These are phyloP conservation scores for Picochlorum sp. DNA, from an alignment of 139 green algal species.

Conservation along the genomic window DNA sequence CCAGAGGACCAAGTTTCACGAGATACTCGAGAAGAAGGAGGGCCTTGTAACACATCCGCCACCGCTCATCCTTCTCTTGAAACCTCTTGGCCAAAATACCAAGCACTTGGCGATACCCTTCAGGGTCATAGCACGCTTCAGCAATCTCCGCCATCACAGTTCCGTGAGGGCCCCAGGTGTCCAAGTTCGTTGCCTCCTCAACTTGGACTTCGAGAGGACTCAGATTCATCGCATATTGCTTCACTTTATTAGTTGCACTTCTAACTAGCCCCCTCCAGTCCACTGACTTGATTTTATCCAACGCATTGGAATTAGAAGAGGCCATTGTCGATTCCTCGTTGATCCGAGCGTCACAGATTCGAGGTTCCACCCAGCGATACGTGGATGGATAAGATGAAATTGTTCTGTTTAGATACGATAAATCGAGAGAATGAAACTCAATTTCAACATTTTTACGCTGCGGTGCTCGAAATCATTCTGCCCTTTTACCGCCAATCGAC, in stretches of 20 bases:
- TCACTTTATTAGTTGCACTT: slow-evolving; percentile 36
- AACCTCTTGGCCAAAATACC: slow-evolving; percentile 59
- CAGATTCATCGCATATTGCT: slow-evolving; percentile 56
- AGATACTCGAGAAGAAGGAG: slow-evolving; percentile 83
- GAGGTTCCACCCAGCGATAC: too few species aligned
- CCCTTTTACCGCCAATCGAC: too few species aligned
- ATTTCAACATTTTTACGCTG: too few species aligned
- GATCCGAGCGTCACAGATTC: not conserved
- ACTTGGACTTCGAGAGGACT: slow-evolving; percentile 68
- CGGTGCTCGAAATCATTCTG: too few species aligned
- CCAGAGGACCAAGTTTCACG: slow-evolving; percentile 66
- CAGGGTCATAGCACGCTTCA: slow-evolving; percentile 45
- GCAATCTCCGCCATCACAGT: slow-evolving; percentile 79
- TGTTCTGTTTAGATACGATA: too few species aligned
- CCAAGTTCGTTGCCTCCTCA: slow-evolving; percentile 75
- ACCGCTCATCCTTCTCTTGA: slow-evolving; percentile 68
- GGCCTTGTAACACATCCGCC: slow-evolving; percentile 86
- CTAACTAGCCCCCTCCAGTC: slow-evolving; percentile 31
- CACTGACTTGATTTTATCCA: slow-evolving; percentile 24
- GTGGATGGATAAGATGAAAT: too few species aligned
- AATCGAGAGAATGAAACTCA: too few species aligned
- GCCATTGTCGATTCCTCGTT: not conserved
- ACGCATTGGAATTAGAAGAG: not conserved
- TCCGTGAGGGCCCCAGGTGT: slow-evolving; percentile 82
- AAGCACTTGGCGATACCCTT: slow-evolving; percentile 78